A percentile compares a stretch with the other conserved stretches of the same genome.
phyloP scores from a whole-genome alignment of 768 basidiomycete genomes.

The Pleurotus eryngii region DNA sequence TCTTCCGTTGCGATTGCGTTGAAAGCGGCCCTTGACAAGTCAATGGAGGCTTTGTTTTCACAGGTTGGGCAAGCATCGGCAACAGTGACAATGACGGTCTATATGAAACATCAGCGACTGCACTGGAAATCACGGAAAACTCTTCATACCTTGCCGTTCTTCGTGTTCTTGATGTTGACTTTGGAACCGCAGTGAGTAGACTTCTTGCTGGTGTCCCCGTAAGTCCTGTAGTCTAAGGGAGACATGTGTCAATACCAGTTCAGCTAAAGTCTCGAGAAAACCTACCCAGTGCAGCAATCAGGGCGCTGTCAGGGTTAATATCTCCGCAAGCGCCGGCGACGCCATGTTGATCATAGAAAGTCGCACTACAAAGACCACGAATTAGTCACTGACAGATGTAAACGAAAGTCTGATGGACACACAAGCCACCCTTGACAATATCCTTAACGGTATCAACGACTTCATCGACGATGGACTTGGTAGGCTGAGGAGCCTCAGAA shows the following conservation, averaged over 20 bases:
- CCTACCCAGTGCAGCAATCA: constrained; percentile 64
- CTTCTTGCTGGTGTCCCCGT: constrained; percentile 40
- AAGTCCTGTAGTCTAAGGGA: constrained; percentile 44
- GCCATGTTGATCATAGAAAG: constrained; percentile 70
- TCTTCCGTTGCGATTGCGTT: constrained; percentile 41
- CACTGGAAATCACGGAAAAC: not conserved
- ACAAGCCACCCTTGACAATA: constrained; percentile 44
- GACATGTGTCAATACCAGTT: not conserved
- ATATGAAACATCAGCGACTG: constrained; percentile 4
- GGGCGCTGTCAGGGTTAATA: constrained; percentile 49
- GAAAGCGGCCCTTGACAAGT: constrained; percentile 73
- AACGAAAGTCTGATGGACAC: constrained; percentile 16
- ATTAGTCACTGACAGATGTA: not conserved
- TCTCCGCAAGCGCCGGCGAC: constrained; percentile 78
- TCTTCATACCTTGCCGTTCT: constrained; percentile 44
- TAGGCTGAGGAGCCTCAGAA: constrained; percentile 7
- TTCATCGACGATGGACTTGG: constrained; percentile 10
- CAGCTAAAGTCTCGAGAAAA: constrained; percentile 8
- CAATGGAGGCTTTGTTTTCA: constrained; percentile 60
- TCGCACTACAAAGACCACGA: constrained; percentile 40
- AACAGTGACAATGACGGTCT: constrained; percentile 58
- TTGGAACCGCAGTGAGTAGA: constrained; percentile 65
- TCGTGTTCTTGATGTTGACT: constrained; percentile 61
- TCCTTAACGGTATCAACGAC: constrained; percentile 6
- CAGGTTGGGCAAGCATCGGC: constrained; percentile 86